Conservation (phyloP, 179 eudicot species). For the Carnegiea gigantea region DNA sequence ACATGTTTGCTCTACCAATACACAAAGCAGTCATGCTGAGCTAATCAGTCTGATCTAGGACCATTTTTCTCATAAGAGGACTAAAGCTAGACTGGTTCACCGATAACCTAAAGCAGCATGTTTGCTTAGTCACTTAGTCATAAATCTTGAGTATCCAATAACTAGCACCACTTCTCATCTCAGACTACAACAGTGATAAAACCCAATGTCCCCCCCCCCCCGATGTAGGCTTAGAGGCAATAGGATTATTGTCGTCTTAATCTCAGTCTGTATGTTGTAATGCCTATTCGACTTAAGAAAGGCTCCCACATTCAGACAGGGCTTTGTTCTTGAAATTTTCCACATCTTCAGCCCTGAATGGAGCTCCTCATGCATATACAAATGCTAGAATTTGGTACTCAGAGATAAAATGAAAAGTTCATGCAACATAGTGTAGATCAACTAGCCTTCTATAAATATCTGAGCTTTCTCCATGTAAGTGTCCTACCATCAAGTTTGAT, state of each 20-base stretch:
- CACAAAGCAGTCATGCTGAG: not conserved
- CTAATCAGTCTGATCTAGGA: not conserved
- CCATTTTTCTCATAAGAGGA: conserved; percentile 10
- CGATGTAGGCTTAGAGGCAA: no score
- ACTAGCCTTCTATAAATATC: not conserved
- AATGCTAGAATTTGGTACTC: not conserved
- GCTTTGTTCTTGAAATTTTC: not conserved
- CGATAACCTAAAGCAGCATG: not conserved
- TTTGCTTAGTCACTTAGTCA: not conserved
- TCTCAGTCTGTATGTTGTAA: not conserved
- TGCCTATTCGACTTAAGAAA: no score
- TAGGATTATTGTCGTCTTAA: not conserved
- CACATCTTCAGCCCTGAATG: not conserved
- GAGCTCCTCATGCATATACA: not conserved
- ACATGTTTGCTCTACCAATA: not conserved
- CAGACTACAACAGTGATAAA: not conserved
- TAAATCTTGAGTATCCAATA: not conserved
- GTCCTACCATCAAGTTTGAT: not conserved
- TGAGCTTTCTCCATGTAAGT: not conserved
- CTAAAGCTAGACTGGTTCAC: not conserved
- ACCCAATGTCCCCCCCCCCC: not conserved
- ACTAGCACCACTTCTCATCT: not conserved
- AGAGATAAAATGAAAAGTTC: not conserved
- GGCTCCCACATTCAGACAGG: not conserved
- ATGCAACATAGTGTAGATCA: not conserved